Evolutionary conservation across 257 asterid species (phyloP), one percentile per base, ranked within the genome.

Genomic region (Nemophila menziesii): DNA sequence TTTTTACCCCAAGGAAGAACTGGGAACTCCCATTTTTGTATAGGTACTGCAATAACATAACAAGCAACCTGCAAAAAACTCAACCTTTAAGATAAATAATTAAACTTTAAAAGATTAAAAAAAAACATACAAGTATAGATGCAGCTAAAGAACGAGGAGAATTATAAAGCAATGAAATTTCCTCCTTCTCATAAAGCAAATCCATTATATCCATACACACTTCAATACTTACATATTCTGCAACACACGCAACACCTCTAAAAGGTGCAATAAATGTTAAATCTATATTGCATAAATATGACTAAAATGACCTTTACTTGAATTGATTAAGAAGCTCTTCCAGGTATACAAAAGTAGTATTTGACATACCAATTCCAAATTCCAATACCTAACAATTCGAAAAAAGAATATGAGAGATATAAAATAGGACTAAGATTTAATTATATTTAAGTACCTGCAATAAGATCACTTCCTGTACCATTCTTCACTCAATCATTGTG

Each of bases 131-230:
- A 79, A 82, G 51, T 55, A 82, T 46, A 12, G 93, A 79, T 39
- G 93, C 89, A 39, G 92, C 94, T 17, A 77, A 70, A 56, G 67
- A 51, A 51, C 39, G 57, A 20, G 94, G 74, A 48, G 85, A 68
- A 57, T 47, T 58, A 65, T 64, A 68, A 43, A 75, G 73, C 46
- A 40, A 64, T n/a, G 83, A 64, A 44, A 64, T 68, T 46, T 63
- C 78, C 66, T 80, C 92, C 53, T 63, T 58, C 58, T 79, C 97
- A 46, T 86, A 86, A 33, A 86, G 80, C 49, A 86, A 65, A 63
- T 86, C 97, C 92, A 86, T 61, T 23, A 86, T 62, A 67, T 82
- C 93, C 78, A 67, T 69, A 58, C 95, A 82, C 33, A 63, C 76
- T 48, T 72, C 92, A 67, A 70, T 44, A 39, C 58, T 64, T 46